Evolutionary conservation across 108 stramenopile species (phyloP), one percentile per base, ranked within the genome.

Genomic region (Licmophora abbreviata): DNA sequence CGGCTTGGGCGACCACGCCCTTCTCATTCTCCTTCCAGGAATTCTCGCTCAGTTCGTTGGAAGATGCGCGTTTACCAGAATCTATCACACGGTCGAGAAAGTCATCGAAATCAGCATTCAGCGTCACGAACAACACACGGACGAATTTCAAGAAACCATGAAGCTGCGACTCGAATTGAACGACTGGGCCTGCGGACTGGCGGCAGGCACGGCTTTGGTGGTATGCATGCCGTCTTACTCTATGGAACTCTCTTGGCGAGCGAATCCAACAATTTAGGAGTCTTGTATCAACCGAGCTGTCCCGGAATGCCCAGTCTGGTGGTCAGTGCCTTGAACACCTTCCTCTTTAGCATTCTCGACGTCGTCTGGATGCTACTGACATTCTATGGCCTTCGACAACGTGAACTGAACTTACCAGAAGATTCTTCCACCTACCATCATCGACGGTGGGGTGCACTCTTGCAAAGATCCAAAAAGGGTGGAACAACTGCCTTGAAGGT

Each of bases 311-410:
- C 88, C 1, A 68, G 76, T 42, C 55, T 91, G 51, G 36, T 79
- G 12, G 64, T 81, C 17, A 77, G 75, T 17, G 83, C 80, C 0
- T 41, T 86, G 23, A 76, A 79, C 35, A 68, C 71, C 0, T 73
- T 71, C 29, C 52, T 72, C 63, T 91, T 91, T 52, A 77, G 66
- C 51, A 73, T 84, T 28, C 48, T 86, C 37, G 88, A 91, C 50
- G 49, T 91, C 7, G 58, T 91, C 50, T 86, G 77, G 79, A 91
- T 91, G 85, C 66, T 78, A 51, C 69, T 81, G 30, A 76, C 77
- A 3, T 91, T 91, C 48, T 91, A 71, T 52, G 89, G 89, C 1
- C 81, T 91, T 73, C 63, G 89, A 36, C 61, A 85, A 64, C 71
- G 81, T 26, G 38, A 69, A 22, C 67, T 76, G 20, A 68, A 63